Evolutionary conservation across 345 rosid genomes (phyloP).

Genomic region (Melaleuca quinquenervia): DNA sequence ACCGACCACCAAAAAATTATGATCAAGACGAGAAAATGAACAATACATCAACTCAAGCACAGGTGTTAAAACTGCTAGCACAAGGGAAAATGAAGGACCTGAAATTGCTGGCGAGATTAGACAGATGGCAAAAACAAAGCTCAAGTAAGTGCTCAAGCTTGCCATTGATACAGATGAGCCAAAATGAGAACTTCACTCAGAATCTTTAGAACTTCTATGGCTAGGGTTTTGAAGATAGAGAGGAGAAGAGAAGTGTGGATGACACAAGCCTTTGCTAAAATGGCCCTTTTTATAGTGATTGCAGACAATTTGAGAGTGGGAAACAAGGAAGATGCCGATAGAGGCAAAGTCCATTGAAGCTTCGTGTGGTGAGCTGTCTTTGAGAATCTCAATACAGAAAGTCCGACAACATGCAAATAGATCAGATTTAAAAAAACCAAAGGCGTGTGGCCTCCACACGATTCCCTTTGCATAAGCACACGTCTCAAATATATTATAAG

Average conservation of each 20-base stretch:
- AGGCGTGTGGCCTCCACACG: constrained; percentile 1
- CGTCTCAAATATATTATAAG: not conserved
- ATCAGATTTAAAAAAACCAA: not conserved
- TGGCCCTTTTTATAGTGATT: not conserved
- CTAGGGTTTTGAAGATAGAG: not conserved
- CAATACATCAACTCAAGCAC: not conserved
- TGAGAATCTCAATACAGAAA: not conserved
- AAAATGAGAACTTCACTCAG: not conserved
- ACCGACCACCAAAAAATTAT: not conserved
- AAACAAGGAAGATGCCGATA: not conserved
- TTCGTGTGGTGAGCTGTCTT: not conserved
- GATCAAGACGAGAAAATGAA: not conserved
- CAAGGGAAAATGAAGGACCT: not conserved
- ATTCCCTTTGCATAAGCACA: not conserved
- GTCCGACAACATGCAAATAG: not conserved
- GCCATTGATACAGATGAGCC: not conserved
- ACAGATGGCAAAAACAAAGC: not conserved
- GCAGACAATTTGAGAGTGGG: not conserved
- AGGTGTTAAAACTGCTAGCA: not conserved
- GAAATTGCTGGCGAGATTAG: not conserved
- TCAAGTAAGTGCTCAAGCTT: not conserved
- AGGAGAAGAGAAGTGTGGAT: not conserved
- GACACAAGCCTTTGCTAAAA: not conserved
- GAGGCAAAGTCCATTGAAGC: not conserved
- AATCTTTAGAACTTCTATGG: not conserved